A percentile compares a stretch with the other conserved stretches of the same genome.
Conservation (phyloP, 2,329 filamentous ascomycete genomes). For the Cercospora sp. region DNA sequence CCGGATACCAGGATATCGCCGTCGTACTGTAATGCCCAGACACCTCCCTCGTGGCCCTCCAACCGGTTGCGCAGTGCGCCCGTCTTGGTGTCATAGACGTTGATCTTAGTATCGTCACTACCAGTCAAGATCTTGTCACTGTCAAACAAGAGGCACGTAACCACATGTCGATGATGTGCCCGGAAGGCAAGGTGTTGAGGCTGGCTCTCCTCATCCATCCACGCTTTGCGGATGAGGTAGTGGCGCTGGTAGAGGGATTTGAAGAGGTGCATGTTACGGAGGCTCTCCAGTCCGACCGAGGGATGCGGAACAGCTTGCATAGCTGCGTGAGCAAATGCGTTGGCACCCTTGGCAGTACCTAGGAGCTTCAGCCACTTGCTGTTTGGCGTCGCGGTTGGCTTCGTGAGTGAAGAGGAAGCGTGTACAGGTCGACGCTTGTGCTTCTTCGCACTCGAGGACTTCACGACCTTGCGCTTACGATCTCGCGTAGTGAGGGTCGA, state of each 20-base stretch:
- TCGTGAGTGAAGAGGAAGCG: slow-evolving; percentile 37
- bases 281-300: slow-evolving; percentile 71
- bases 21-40: slow-evolving; percentile 96
- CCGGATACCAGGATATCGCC: slow-evolving; percentile 94
- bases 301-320: slow-evolving; percentile 79
- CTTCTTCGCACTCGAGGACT: slow-evolving; percentile 47
- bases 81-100: slow-evolving; percentile 96
- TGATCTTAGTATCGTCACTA: slow-evolving; percentile 95
- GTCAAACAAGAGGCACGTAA: slow-evolving; percentile 96
- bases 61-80: slow-evolving; percentile 80
- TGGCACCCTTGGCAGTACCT: slow-evolving; percentile 72
- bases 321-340: slow-evolving; percentile 84
- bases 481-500: slow-evolving; percentile 29
- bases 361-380: slow-evolving; percentile 49
- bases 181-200: slow-evolving; percentile 92
- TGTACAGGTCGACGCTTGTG: slow-evolving; percentile 49
- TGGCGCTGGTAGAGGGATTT: slow-evolving; percentile 95
- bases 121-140: slow-evolving; percentile 97
- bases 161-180: slow-evolving; percentile 94
- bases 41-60: slow-evolving; percentile 91
- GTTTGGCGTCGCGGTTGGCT: slow-evolving; percentile 46
- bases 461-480: slow-evolving; percentile 32
- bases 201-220: slow-evolving; percentile 80
- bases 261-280: slow-evolving; percentile 86
- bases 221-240: slow-evolving; percentile 83